Conservation (phyloP, 352 stramenopile species). For the Elongisporangium anandrum region DNA sequence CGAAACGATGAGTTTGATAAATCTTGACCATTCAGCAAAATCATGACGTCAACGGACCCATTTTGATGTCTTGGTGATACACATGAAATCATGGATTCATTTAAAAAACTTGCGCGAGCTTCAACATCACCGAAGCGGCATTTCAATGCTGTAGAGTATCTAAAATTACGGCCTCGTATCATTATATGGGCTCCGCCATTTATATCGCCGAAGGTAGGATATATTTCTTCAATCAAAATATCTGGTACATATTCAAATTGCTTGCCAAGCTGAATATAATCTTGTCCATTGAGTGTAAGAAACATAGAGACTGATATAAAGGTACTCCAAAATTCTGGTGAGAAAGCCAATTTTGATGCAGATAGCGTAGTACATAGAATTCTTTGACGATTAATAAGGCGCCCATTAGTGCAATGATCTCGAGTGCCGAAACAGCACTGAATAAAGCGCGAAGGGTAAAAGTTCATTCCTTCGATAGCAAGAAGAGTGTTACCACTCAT, state of each 20-base stretch:
- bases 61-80: constrained; percentile 33
- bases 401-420: constrained; percentile 29
- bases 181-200: constrained; percentile 54
- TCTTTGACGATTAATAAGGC: constrained; percentile 23
- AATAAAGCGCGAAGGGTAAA: constrained; percentile 49
- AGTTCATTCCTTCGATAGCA: constrained; percentile 43
- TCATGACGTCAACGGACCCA: constrained; percentile 24
- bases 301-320: constrained; percentile 38
- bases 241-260: constrained; percentile 65
- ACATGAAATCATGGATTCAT: constrained; percentile 51
- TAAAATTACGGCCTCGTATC: constrained; percentile 62
- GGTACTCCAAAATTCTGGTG: constrained; percentile 2
- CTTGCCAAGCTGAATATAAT: constrained; percentile 36
- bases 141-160: constrained; percentile 32
- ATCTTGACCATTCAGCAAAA: constrained; percentile 71
- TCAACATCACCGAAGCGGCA: constrained; percentile 50
- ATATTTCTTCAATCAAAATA: constrained; percentile 30
- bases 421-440: constrained; percentile 62
- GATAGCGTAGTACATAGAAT: constrained; percentile 32
- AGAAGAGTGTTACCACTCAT: constrained; percentile 46
- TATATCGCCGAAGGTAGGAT: constrained; percentile 32
- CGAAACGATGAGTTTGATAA: constrained; percentile 21
- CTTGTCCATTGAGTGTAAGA: constrained; percentile 76
- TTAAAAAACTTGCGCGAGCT: constrained; percentile 52
- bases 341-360: constrained; percentile 16